Evolutionary conservation across 345 rosid genomes (phyloP).

Genomic region (Conringia planisiliqua): DNA sequence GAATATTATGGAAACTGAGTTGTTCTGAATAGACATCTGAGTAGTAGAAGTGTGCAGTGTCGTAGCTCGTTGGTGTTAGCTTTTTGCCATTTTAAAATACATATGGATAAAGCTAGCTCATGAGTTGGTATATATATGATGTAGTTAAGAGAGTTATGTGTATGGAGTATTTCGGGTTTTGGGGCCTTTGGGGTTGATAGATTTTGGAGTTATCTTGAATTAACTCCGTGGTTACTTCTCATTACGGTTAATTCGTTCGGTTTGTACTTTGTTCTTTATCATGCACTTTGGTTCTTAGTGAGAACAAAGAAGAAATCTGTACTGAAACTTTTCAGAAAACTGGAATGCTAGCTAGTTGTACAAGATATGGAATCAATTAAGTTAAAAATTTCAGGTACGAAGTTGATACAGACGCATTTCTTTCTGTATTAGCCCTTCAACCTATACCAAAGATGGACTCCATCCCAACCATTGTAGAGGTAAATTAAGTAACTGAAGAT

Average conservation of each 20-base stretch:
- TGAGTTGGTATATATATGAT: background rate
- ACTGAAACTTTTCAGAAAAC: background rate
- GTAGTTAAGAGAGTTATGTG: background rate
- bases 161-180: background rate
- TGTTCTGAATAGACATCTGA: background rate
- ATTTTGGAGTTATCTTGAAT: background rate
- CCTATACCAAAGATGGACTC: constrained; percentile 67
- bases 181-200: background rate
- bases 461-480: constrained; percentile 95
- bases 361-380: constrained; percentile 20
- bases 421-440: constrained; percentile 93
- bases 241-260: background rate
- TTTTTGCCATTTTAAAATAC: background rate
- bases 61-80: background rate
- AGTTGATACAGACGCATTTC: constrained; percentile 87
- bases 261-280: background rate
- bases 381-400: constrained; percentile 63
- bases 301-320: background rate
- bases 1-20: background rate
- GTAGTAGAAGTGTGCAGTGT: background rate
- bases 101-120: background rate
- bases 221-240: background rate
- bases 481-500: constrained; percentile 27
- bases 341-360: background rate
- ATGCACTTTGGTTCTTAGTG: background rate